A percentile compares a stretch with the other conserved stretches of the same genome.
phyloP scores from a whole-genome alignment of 768 basidiomycete species.

The Amanita pseudoporphyria region DNA sequence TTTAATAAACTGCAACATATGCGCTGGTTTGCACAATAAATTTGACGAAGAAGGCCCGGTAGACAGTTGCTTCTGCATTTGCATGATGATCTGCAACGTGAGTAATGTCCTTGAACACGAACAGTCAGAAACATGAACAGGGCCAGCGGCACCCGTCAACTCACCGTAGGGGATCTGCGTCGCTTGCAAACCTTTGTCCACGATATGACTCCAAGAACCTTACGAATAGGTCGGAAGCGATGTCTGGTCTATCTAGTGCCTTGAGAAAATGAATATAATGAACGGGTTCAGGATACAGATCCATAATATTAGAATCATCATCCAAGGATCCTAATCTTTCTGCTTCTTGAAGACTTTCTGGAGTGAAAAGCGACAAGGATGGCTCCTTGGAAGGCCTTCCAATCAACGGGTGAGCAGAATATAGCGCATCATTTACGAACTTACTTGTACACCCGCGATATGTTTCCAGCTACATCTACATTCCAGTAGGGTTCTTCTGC shows the following conservation, averaged over 20 bases:
- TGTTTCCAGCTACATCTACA: conserved; percentile 43
- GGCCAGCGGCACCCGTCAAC: conserved; percentile 27
- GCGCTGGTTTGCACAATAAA: conserved; percentile 53
- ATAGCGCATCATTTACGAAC: conserved; percentile 14
- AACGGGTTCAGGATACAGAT: conserved; percentile 67
- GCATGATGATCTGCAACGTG: conserved; percentile 71
- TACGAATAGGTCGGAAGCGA: conserved; percentile 68
- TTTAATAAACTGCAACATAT: conserved; percentile 77
- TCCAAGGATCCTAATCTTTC: conserved; percentile 33
- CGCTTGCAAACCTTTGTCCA: conserved; percentile 24
- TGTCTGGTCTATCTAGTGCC: conserved; percentile 53
- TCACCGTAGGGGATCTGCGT: conserved; percentile 46
- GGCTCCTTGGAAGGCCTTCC: conserved; percentile 17
- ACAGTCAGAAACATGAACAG: background rate
- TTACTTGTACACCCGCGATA: conserved; percentile 34
- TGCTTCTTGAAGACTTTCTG: conserved; percentile 33
- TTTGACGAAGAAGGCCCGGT: conserved; percentile 42
- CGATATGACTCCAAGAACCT: conserved; percentile 64
- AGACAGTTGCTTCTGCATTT: conserved; percentile 67
- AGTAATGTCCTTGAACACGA: conserved; percentile 44
- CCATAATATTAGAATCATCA: conserved; percentile 47
- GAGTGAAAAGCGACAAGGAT: conserved; percentile 38
- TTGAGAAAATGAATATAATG: conserved; percentile 62
- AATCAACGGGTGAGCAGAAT: background rate
- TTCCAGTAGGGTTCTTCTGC: conserved; percentile 46